These are phyloP conservation scores for Didymella exigua DNA, from an alignment of 2,329 filamentous ascomycete species.

Conservation along the genomic window DNA sequence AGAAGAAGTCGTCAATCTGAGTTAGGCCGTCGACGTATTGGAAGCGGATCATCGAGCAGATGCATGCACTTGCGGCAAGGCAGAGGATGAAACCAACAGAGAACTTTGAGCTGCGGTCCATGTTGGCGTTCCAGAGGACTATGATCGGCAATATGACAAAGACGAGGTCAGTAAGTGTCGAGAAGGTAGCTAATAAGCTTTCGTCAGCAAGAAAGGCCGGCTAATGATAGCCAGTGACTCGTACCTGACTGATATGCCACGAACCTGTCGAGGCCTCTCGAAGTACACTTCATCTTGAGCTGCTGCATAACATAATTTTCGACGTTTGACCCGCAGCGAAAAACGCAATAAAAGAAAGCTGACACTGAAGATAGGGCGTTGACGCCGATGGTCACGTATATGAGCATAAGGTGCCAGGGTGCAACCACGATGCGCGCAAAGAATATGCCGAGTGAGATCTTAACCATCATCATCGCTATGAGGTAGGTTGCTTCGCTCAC, in stretches of 20 bases:
- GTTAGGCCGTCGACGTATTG: slow-evolving; percentile 51
- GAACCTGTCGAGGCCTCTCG: slow-evolving; percentile 56
- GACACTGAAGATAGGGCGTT: slow-evolving; percentile 41
- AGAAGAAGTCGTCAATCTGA: slow-evolving; percentile 53
- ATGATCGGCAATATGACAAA: slow-evolving; percentile 48
- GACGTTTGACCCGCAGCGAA: slow-evolving; percentile 54
- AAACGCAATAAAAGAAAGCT: slow-evolving; percentile 58
- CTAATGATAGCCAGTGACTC: background rate
- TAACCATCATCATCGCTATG: slow-evolving; percentile 50
- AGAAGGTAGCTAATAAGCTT: slow-evolving; percentile 27
- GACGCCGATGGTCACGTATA: slow-evolving; percentile 47
- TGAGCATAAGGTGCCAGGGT: slow-evolving; percentile 47
- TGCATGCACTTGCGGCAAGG: slow-evolving; percentile 58
- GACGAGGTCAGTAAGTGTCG: slow-evolving; percentile 40
- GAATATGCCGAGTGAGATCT: slow-evolving; percentile 54
- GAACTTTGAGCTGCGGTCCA: slow-evolving; percentile 59
- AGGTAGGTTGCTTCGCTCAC: slow-evolving; percentile 49
- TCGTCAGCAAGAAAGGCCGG: background rate
- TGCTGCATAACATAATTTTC: slow-evolving; percentile 41
- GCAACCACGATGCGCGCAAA: slow-evolving; percentile 53
- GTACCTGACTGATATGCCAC: slow-evolving; percentile 53
- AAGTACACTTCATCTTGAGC: slow-evolving; percentile 48
- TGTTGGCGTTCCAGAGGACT: slow-evolving; percentile 62
- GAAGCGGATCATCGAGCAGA: slow-evolving; percentile 60
- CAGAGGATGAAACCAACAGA: slow-evolving; percentile 61